Evolutionary conservation across 1,284 basidiomycete genomes (phyloP).

Genomic region (Cerrena zonata): DNA sequence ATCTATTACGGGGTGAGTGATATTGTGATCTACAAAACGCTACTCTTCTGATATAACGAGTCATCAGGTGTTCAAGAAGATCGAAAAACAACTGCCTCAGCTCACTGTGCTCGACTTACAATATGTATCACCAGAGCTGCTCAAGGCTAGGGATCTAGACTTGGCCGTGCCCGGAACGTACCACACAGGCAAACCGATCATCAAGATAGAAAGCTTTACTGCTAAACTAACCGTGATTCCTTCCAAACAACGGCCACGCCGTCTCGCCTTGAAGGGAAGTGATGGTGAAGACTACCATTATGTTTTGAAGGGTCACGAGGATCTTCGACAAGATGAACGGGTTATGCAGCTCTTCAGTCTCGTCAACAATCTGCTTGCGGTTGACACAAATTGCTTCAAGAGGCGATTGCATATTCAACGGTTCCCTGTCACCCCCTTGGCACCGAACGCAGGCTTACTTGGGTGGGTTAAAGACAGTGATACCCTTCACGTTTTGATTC

Average conservation of each 20-base stretch:
- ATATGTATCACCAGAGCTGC: slow-evolving; percentile 91
- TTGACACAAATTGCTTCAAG: slow-evolving; percentile 94
- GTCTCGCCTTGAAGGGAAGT: slow-evolving; percentile 82
- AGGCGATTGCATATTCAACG: slow-evolving; percentile 91
- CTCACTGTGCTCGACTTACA: slow-evolving; percentile 91
- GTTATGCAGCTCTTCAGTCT: slow-evolving; percentile 99
- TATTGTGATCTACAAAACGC: too few species aligned
- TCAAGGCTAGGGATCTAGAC: slow-evolving; percentile 86
- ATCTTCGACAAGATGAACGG: slow-evolving; percentile 96
- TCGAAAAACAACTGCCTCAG: slow-evolving; percentile 89
- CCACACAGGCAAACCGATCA: slow-evolving; percentile 81
- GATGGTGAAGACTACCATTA: slow-evolving; percentile 96
- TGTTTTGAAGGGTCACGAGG: slow-evolving; percentile 95
- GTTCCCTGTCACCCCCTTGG: slow-evolving; percentile 91
- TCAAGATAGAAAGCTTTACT: slow-evolving; percentile 80
- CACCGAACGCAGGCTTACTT: slow-evolving; percentile 90
- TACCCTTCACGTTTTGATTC: slow-evolving; percentile 95
- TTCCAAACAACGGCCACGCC: slow-evolving; percentile 96
- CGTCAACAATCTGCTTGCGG: slow-evolving; percentile 89
- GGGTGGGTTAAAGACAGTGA: slow-evolving; percentile 98
- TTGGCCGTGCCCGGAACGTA: slow-evolving; percentile 97
- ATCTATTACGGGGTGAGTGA: slow-evolving; percentile 84
- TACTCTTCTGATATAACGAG: too few species aligned
- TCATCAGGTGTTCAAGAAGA: slow-evolving; percentile 94
- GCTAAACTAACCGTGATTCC: slow-evolving; percentile 88